Evolutionary conservation across 2,329 filamentous ascomycete genomes (phyloP).

Genomic region (Sordariomycetes sp.): DNA sequence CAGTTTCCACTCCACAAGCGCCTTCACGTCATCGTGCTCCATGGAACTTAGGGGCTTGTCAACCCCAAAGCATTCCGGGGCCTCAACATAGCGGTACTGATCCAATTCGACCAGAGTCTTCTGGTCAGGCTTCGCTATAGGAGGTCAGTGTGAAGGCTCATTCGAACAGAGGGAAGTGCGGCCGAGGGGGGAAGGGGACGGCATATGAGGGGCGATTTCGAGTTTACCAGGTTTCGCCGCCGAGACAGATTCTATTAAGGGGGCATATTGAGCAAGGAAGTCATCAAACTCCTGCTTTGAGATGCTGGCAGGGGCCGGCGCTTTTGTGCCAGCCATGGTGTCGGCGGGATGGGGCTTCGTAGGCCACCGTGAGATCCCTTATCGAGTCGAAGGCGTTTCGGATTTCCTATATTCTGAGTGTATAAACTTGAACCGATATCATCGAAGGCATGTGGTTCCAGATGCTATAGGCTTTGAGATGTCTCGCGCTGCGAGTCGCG

Average conservation of each 20-base stretch:
- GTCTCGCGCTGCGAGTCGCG: neutral
- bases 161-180: neutral
- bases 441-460: neutral
- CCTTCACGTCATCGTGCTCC: constrained; percentile 42
- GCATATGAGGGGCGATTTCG: neutral
- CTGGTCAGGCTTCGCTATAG: constrained; percentile 31
- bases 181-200: neutral
- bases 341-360: neutral
- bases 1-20: constrained; percentile 60
- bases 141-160: neutral
- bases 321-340: neutral
- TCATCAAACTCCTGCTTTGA: constrained; percentile 18
- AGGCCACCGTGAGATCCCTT: too few species aligned
- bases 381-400: too few species aligned
- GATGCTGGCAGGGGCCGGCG: constrained; percentile 9
- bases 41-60: constrained; percentile 24
- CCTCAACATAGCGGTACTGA: constrained; percentile 40
- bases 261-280: constrained; percentile 22
- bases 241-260: constrained; percentile 28
- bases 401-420: too few species aligned
- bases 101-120: constrained; percentile 45
- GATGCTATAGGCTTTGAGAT: too few species aligned
- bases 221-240: constrained; percentile 27
- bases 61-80: constrained; percentile 30
- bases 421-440: too few species aligned